phyloP scores from a whole-genome alignment of 2,329 filamentous ascomycete species.

The Akanthomyces muscarius region DNA sequence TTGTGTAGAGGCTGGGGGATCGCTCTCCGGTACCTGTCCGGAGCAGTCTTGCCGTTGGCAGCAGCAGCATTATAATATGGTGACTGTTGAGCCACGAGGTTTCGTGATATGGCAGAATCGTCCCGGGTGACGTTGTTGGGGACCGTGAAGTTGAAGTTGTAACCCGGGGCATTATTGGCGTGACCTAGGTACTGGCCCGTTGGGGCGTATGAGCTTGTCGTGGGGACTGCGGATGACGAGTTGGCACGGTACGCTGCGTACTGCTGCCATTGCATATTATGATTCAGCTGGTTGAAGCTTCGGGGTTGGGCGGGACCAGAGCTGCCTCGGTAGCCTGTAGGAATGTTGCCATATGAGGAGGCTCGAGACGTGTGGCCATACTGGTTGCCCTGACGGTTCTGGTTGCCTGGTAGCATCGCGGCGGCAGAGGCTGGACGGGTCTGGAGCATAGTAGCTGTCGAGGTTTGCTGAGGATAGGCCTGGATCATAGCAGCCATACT shows the following conservation, averaged over 20 bases:
- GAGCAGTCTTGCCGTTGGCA: constrained; percentile 46
- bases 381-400: constrained; percentile 47
- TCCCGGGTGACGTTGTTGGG: constrained; percentile 46
- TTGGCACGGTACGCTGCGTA: constrained; percentile 45
- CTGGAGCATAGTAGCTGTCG: constrained; percentile 72
- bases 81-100: constrained; percentile 41
- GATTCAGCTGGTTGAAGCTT: constrained; percentile 66
- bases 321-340: constrained; percentile 51
- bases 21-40: constrained; percentile 75
- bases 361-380: constrained; percentile 35
- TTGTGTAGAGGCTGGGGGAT: constrained; percentile 40
- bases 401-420: constrained; percentile 46
- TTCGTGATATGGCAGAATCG: constrained; percentile 46
- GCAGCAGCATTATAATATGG: constrained; percentile 40
- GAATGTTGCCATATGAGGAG: constrained; percentile 29
- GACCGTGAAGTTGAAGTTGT: constrained; percentile 33
- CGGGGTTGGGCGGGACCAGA: constrained; percentile 67
- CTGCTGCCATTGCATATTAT: constrained; percentile 49
- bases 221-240: constrained; percentile 42
- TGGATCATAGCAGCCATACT: constrained; percentile 84
- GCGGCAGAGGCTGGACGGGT: constrained; percentile 58
- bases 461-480: constrained; percentile 71
- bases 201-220: constrained; percentile 26
- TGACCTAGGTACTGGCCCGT: constrained; percentile 27
- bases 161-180: constrained; percentile 38